A percentile compares a stretch with the other conserved stretches of the same genome.
These are phyloP conservation scores for Thalia dealbata DNA, from an alignment of 176 grass and related monocot species.

Conservation along the genomic window DNA sequence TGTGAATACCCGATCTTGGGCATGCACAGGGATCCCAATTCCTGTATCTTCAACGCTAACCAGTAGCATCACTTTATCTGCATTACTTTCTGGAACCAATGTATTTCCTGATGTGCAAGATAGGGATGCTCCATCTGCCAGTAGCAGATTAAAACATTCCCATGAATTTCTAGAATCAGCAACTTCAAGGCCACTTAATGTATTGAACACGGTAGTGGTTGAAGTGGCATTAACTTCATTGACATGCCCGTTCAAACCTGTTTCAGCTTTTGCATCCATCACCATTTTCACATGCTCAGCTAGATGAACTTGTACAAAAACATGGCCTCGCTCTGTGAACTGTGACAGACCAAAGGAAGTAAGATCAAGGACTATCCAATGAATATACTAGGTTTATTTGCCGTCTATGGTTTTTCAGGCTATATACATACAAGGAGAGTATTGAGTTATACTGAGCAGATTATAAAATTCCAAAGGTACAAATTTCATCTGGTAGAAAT, in stretches of 20 bases:
- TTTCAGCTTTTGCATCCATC: slow-evolving; percentile 49
- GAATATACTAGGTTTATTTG: background rate
- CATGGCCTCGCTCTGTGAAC: slow-evolving; percentile 89
- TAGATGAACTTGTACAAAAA: slow-evolving; percentile 98
- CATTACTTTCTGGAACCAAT: slow-evolving; percentile 5
- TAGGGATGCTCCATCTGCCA: slow-evolving; percentile 37
- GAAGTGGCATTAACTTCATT: slow-evolving; percentile 39
- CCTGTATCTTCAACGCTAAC: slow-evolving; percentile 95
- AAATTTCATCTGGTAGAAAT: slow-evolving; percentile 22
- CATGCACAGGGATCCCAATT: slow-evolving; percentile 75
- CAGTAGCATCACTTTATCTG: slow-evolving; percentile 64
- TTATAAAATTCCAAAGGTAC: background rate
- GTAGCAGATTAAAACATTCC: slow-evolving; percentile 73
- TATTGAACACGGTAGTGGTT: slow-evolving; percentile 37
- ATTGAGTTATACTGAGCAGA: background rate
- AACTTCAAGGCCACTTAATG: slow-evolving; percentile 82
- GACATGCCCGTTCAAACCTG: slow-evolving; percentile 37
- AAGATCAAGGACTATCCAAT: slow-evolving; percentile 3
- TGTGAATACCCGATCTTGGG: slow-evolving; percentile 68
- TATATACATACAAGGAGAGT: background rate
- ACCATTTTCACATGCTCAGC: slow-evolving; percentile 63
- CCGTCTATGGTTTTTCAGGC: background rate
- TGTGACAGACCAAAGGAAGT: slow-evolving; percentile 20
- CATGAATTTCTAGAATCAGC: slow-evolving; percentile 80
- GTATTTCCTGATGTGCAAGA: slow-evolving; percentile 26